Percentiles rank a stretch among this genome's conserved stretches.
These are phyloP conservation scores for Cercis canadensis DNA, from an alignment of 306 rosid genomes.

Conservation along the genomic window DNA sequence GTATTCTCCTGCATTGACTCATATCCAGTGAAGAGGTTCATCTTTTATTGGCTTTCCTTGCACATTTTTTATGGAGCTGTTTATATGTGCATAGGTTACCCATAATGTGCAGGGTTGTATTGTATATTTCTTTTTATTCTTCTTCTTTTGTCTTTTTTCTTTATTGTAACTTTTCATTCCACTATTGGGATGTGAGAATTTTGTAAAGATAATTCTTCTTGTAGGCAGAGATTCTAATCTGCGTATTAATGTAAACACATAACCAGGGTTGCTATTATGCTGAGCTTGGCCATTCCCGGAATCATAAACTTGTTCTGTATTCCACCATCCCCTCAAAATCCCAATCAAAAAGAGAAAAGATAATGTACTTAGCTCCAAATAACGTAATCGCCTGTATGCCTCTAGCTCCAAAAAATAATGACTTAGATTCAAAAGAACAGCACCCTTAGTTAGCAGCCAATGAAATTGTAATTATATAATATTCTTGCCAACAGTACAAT, in stretches of 20 bases:
- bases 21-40: slow-evolving; percentile 35
- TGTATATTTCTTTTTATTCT: neutral
- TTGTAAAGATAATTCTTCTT: slow-evolving; percentile 33
- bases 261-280: slow-evolving; percentile 7
- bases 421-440: too few species aligned
- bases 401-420: too few species aligned
- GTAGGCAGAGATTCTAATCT: slow-evolving; percentile 20
- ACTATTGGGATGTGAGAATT: slow-evolving; percentile 37
- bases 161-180: slow-evolving; percentile 30
- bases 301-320: too few species aligned
- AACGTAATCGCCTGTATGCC: too few species aligned
- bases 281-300: neutral
- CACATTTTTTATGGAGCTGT: slow-evolving; percentile 26
- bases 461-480: too few species aligned
- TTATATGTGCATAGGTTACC: slow-evolving; percentile 36
- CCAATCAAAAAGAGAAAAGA: too few species aligned
- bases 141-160: neutral
- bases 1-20: slow-evolving; percentile 33
- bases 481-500: too few species aligned
- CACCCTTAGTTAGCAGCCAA: too few species aligned
- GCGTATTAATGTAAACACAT: slow-evolving; percentile 11
- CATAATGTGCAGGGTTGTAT: slow-evolving; percentile 23
- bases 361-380: too few species aligned
- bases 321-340: too few species aligned
- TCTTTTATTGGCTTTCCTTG: slow-evolving; percentile 44